These are phyloP conservation scores for Aplosporella prunicola DNA, from an alignment of 2,329 filamentous ascomycete genomes.

Conservation along the genomic window DNA sequence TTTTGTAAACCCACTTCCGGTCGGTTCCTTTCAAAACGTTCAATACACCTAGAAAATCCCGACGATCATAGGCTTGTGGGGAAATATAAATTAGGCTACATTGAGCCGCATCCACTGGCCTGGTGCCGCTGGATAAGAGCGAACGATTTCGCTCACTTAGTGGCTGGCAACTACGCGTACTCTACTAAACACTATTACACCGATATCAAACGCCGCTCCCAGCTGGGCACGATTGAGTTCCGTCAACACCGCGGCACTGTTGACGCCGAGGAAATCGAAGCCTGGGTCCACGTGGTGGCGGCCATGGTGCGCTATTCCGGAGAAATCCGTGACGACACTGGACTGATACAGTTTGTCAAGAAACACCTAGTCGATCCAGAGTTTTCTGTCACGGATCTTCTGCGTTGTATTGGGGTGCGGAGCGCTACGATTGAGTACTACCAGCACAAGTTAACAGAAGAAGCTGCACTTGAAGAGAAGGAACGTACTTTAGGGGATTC, in stretches of 20 bases:
- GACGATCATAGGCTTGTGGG: background rate
- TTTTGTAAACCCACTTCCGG: background rate
- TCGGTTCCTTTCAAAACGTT: background rate
- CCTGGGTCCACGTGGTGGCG: constrained; percentile 19
- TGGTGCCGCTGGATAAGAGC: background rate
- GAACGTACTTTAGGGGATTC: too few species aligned
- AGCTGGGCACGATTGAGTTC: constrained; percentile 21
- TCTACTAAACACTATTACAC: background rate
- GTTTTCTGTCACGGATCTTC: background rate
- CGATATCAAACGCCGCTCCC: too few species aligned
- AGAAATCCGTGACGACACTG: background rate
- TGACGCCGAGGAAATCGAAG: constrained; percentile 15
- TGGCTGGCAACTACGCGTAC: background rate
- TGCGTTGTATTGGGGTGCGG: background rate
- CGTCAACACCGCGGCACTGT: constrained; percentile 20
- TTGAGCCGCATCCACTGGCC: background rate
- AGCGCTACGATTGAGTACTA: constrained; percentile 1
- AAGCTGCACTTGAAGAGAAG: background rate
- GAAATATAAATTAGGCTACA: too few species aligned
- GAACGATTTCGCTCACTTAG: too few species aligned
- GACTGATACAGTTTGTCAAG: background rate
- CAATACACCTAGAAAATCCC: background rate
- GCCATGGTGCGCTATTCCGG: constrained; percentile 1
- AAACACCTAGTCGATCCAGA: background rate
- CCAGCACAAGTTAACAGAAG: background rate